These are phyloP conservation scores for Kwoniella dejecticola DNA, from an alignment of 768 basidiomycete genomes.

Conservation along the genomic window DNA sequence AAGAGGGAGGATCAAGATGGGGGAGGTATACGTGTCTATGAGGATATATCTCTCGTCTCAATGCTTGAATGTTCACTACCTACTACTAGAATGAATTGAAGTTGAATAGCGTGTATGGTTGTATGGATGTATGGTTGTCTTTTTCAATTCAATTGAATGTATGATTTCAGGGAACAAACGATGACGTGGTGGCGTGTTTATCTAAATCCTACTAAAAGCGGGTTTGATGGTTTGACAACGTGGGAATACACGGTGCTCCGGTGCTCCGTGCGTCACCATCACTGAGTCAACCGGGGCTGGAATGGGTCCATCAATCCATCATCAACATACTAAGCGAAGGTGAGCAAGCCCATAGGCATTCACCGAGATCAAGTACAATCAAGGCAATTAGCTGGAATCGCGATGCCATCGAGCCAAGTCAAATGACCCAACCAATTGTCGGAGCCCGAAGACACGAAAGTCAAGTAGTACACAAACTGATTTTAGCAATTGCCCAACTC, in stretches of 20 bases:
- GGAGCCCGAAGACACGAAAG: too few relatives aligned
- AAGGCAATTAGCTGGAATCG: too few relatives aligned
- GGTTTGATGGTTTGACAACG: not conserved
- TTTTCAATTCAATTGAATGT: not conserved
- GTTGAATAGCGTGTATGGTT: too few relatives aligned
- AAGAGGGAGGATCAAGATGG: too few relatives aligned
- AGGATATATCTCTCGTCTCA: too few relatives aligned
- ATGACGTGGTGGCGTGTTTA: constrained; percentile 12
- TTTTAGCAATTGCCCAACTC: too few relatives aligned
- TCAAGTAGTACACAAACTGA: too few relatives aligned
- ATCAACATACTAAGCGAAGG: not conserved
- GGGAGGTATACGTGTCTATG: too few relatives aligned
- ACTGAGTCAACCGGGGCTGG: not conserved
- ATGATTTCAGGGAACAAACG: not conserved
- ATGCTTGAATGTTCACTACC: too few relatives aligned
- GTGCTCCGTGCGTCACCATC: constrained; percentile 3
- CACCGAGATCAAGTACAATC: not conserved
- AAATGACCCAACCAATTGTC: too few relatives aligned
- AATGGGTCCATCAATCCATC: not conserved
- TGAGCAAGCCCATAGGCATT: not conserved
- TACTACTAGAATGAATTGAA: too few relatives aligned
- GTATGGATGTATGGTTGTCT: not conserved
- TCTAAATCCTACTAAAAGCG: not conserved
- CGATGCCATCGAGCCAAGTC: too few relatives aligned
- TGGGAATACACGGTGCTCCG: not conserved